These are phyloP conservation scores for Coemansia sp. DNA, from an alignment of 192 early-diverging fungal genomes.

Conservation along the genomic window DNA sequence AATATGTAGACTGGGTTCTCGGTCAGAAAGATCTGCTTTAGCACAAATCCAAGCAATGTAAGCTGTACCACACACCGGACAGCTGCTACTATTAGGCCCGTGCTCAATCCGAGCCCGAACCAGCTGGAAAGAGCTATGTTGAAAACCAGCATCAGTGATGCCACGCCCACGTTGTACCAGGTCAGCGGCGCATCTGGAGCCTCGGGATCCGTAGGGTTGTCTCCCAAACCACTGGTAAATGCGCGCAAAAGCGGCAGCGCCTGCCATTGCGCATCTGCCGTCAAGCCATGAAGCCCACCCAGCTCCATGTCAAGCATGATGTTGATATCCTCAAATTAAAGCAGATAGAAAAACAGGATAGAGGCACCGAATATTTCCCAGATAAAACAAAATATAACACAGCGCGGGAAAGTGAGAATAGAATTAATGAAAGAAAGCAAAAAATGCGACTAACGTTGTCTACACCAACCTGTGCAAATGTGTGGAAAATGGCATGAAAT, in stretches of 20 bases:
- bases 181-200: conserved; percentile 38
- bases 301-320: neutral
- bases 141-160: conserved; percentile 58
- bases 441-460: neutral
- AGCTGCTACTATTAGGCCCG: conserved; percentile 66
- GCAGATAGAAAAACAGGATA: too few species aligned
- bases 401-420: too few species aligned
- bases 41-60: conserved; percentile 66
- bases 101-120: conserved; percentile 67
- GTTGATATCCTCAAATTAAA: neutral
- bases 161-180: conserved; percentile 60
- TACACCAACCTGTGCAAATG: neutral
- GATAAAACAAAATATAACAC: too few species aligned
- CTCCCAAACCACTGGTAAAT: conserved; percentile 1
- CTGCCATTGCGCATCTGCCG: conserved; percentile 30
- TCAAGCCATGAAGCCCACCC: conserved; percentile 11
- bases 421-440: neutral
- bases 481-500: neutral
- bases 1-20: conserved; percentile 63
- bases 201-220: conserved; percentile 23
- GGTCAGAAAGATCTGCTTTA: conserved; percentile 67
- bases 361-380: too few species aligned
- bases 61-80: conserved; percentile 77
- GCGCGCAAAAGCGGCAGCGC: neutral
- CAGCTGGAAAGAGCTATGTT: conserved; percentile 62